Percentiles rank a stretch among this genome's conserved stretches.
Evolutionary conservation across 2,329 filamentous ascomycete species (phyloP).

Genomic region (Neurospora sp.): DNA sequence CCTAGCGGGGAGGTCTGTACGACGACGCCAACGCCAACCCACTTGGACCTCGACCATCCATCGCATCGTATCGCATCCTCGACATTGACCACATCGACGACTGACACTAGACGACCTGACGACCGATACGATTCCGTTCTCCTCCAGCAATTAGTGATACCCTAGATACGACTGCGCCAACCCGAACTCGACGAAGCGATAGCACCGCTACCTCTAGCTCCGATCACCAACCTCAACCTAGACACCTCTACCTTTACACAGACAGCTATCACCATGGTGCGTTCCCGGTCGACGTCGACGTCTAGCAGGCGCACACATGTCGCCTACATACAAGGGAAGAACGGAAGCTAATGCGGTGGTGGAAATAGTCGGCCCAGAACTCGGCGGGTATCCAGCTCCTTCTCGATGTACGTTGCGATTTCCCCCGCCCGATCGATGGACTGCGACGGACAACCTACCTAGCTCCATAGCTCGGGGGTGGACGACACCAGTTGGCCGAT

Average conservation of each 20-base stretch:
- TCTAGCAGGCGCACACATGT: neutral
- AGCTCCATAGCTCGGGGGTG: too few relatives aligned
- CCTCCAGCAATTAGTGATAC: neutral
- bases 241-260: neutral
- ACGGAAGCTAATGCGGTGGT: constrained; percentile 15
- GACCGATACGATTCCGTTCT: too few relatives aligned
- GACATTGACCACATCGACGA: neutral
- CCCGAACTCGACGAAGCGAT: neutral
- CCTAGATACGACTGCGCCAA: neutral
- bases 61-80: neutral
- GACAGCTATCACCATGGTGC: constrained; percentile 10
- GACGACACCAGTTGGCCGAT: too few relatives aligned
- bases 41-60: neutral
- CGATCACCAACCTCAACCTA: neutral
- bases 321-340: constrained; percentile 1
- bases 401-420: constrained; percentile 66
- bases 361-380: constrained; percentile 82
- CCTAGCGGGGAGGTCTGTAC: neutral
- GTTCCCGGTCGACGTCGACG: neutral
- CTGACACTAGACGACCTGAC: too few relatives aligned
- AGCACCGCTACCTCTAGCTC: neutral
- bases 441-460: too few relatives aligned
- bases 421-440: too few relatives aligned
- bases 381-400: constrained; percentile 97
- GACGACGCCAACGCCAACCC: neutral